A percentile compares a stretch with the other conserved stretches of the same genome.
Conservation (phyloP, 2,329 filamentous ascomycete genomes). For the Colletotrichum sp. region DNA sequence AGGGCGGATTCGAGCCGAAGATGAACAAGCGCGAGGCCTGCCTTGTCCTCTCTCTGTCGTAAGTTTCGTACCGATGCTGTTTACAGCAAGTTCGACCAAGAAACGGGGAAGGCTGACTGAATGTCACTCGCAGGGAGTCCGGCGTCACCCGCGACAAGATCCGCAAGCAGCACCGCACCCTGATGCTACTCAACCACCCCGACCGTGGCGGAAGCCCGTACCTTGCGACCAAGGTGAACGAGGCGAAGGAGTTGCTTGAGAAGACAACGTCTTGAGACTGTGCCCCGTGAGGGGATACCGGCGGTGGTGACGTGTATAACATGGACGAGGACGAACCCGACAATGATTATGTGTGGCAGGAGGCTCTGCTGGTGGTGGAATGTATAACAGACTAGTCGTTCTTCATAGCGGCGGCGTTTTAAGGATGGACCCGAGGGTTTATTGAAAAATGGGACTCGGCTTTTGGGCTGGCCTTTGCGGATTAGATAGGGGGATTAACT, state of each 20-base stretch:
- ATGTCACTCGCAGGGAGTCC: slow-evolving; percentile 69
- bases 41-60: slow-evolving; percentile 91
- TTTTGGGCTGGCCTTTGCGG: not conserved
- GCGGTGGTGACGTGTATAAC: slow-evolving; percentile 1
- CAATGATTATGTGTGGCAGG: not conserved
- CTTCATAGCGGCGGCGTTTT: slow-evolving; percentile 52
- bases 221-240: slow-evolving; percentile 96
- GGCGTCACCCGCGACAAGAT: slow-evolving; percentile 90
- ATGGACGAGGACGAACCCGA: not conserved
- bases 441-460: not conserved
- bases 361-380: slow-evolving; percentile 20
- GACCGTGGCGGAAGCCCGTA: slow-evolving; percentile 97
- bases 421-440: not conserved
- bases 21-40: slow-evolving; percentile 94
- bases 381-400: slow-evolving; percentile 38
- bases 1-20: slow-evolving; percentile 94
- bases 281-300: not conserved
- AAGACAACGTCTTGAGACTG: slow-evolving; percentile 55
- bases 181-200: slow-evolving; percentile 98
- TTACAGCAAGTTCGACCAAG: not conserved
- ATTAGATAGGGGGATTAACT: not conserved
- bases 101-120: not conserved
- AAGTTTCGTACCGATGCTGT: slow-evolving; percentile 30
- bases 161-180: slow-evolving; percentile 90
- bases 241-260: slow-evolving; percentile 95